These are phyloP conservation scores for Ambispora gerdemannii DNA, from an alignment of 192 early-diverging fungal species.

Conservation along the genomic window DNA sequence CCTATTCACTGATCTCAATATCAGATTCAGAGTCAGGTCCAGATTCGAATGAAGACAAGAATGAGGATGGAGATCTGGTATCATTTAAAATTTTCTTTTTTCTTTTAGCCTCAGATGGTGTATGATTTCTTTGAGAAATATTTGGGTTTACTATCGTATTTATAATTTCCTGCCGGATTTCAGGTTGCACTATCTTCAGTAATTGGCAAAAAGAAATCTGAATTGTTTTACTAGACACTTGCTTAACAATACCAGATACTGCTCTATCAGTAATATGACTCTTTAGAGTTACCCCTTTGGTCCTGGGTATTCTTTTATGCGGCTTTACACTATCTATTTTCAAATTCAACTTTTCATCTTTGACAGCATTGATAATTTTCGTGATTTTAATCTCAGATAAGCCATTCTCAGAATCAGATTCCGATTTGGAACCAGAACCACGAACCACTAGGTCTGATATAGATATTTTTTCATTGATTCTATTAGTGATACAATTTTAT, in stretches of 20 bases:
- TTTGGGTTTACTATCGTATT: background rate
- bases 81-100: slow-evolving; percentile 5
- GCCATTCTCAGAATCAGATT: too few relatives aligned
- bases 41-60: slow-evolving; percentile 2
- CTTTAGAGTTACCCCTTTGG: background rate
- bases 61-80: background rate
- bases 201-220: background rate
- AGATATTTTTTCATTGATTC: too few relatives aligned
- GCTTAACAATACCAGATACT: background rate
- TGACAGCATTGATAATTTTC: background rate
- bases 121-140: slow-evolving; percentile 17
- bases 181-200: slow-evolving; percentile 10
- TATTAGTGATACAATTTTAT: too few relatives aligned
- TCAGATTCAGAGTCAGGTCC: background rate
- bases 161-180: background rate
- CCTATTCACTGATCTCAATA: background rate
- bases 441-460: too few relatives aligned
- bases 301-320: background rate
- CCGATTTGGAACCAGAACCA: too few relatives aligned
- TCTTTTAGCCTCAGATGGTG: slow-evolving; percentile 20
- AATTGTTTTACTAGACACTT: background rate
- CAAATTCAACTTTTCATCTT: background rate
- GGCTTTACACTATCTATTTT: background rate
- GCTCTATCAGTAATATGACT: background rate
- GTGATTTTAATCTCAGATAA: too few relatives aligned